These are phyloP conservation scores for Pezicula rhizophila DNA, from an alignment of 2,329 filamentous ascomycete species.

Conservation along the genomic window DNA sequence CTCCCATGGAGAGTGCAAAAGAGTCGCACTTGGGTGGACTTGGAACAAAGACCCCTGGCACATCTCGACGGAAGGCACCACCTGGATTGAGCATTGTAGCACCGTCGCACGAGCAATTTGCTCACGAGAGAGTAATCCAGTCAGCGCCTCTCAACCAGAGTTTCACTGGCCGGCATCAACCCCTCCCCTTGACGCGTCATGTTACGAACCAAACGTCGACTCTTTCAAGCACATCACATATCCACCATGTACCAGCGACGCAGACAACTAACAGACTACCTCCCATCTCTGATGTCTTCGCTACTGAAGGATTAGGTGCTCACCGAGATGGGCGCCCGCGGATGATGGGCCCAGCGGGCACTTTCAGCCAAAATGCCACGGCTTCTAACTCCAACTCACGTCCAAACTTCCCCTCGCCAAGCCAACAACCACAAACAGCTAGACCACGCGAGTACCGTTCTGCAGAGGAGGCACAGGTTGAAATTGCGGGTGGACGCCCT, in stretches of 20 bases:
- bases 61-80: conserved; percentile 73
- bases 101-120: conserved; percentile 85
- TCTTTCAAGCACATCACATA: conserved; percentile 77
- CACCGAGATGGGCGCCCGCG: conserved; percentile 41
- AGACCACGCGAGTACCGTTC: conserved; percentile 86
- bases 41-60: conserved; percentile 62
- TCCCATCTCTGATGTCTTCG: conserved; percentile 91
- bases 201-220: conserved; percentile 76
- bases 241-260: conserved; percentile 80
- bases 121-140: conserved; percentile 91
- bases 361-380: conserved; percentile 16
- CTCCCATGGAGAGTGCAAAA: conserved; percentile 48
- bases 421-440: conserved; percentile 50
- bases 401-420: conserved; percentile 70
- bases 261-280: conserved; percentile 91
- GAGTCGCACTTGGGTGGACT: conserved; percentile 41
- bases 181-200: conserved; percentile 70
- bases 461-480: conserved; percentile 89
- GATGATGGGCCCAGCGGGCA: conserved; percentile 5
- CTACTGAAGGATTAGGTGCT: conserved; percentile 62
- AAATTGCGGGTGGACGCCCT: conserved; percentile 83
- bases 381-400: conserved; percentile 47
- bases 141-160: conserved; percentile 92
- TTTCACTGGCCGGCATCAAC: conserved; percentile 84
- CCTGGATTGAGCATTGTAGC: conserved; percentile 92